Base-by-base conservation (phyloP, 208 protist species). In the Trypanosoma mega region DNA sequence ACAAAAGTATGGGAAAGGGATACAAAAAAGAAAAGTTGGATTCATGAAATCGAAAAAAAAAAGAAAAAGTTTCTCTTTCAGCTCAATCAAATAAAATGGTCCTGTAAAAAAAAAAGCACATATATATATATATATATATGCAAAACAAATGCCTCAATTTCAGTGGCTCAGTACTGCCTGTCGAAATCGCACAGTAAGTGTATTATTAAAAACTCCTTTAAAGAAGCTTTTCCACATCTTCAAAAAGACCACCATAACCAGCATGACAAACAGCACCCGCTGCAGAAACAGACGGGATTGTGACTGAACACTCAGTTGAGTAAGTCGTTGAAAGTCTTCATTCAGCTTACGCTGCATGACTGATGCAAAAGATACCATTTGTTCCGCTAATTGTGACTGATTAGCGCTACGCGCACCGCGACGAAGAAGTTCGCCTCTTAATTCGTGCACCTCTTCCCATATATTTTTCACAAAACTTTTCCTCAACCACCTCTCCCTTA, bases 381-480 rank as follows among this genome's bases (percentile, higher is more conserved):
- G 74, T 72, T 96, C 86, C 5, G 90, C 90, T 53, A 96, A 61
- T 74, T 93, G 80, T 11, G 86, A 92, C 64, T 96, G 90, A 46
- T 96, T 86, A 23, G 85, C 84, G 50, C 83, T 96, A 24, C 86
- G 83, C 8, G 90, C 79, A n/a, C 90, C 86, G 23, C 87, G 90
- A 12, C 82, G 84, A 33, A 96, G 78, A 58, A 96, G 73, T 58
- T 93, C 90, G 2, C 85, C 90, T 12, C 90, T 77, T 39, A 93
- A 63, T 64, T 96, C 90, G 59, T 96, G 90, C 24, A 96, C 86
- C 23, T 96, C 82, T 65, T 96, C 86, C 87, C 90, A 96, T 1
- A 93, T 63, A 0, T 72, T 78, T 50, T 96, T 96, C 27, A 93
- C 69, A 66, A 90, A 96, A 43, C 72, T 73, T 74, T 92, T 93